Evolutionary conservation across 1,139 yeast species (phyloP).

Genomic region (Zhuliangozyma parablackwelliae): DNA sequence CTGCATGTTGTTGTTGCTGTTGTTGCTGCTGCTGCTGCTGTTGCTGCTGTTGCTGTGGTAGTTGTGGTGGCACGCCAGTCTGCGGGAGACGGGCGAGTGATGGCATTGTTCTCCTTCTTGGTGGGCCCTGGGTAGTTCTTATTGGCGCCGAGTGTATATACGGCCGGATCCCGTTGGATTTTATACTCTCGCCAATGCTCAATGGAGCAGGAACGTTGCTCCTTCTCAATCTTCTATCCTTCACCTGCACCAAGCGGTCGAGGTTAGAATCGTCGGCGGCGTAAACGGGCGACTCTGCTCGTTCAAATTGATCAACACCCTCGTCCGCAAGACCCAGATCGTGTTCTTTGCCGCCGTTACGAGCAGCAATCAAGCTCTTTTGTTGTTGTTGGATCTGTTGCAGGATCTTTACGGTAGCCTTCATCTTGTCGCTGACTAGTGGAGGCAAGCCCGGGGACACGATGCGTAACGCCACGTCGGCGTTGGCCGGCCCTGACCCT

Average conservation of each 20-base stretch:
- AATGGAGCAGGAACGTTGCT: constrained; percentile 45
- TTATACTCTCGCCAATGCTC: constrained; percentile 13
- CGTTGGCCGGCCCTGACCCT: constrained; percentile 3
- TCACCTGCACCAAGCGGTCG: constrained; percentile 6
- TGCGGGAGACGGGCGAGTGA: background rate
- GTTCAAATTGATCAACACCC: constrained; percentile 5
- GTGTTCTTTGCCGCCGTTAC: constrained; percentile 14
- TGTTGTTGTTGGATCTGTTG: constrained; percentile 48
- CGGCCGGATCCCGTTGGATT: constrained; percentile 4
- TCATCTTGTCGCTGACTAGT: constrained; percentile 43
- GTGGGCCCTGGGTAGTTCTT: constrained; percentile 11
- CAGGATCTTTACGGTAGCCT: constrained; percentile 40
- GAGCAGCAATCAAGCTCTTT: constrained; percentile 40
- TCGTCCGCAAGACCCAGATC: background rate
- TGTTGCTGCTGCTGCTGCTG: constrained; percentile 3
- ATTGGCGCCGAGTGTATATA: constrained; percentile 45
- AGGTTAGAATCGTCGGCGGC: constrained; percentile 11
- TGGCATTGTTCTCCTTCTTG: too few species aligned
- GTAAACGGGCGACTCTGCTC: constrained; percentile 7
- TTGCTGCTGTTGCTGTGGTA: constrained; percentile 2
- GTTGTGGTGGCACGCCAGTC: background rate
- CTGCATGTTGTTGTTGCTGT: too few species aligned
- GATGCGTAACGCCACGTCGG: constrained; percentile 33
- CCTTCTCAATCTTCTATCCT: constrained; percentile 37
- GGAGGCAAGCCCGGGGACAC: constrained; percentile 51